Conservation (phyloP, 352 stramenopile genomes). For the Pythium apleroticum region DNA sequence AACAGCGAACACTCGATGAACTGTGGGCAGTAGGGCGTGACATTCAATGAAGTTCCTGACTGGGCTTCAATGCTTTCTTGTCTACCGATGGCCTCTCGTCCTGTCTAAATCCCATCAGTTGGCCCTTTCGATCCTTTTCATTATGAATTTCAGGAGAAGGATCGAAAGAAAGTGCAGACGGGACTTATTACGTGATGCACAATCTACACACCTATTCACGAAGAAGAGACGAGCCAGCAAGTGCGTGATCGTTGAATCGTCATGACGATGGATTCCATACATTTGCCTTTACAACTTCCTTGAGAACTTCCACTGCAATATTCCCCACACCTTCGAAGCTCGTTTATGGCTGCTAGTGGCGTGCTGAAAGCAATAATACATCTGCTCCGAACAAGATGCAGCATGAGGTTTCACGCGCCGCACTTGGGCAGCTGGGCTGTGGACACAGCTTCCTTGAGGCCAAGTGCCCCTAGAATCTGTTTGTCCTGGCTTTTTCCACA, state of each 20-base stretch:
- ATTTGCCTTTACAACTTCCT: neutral
- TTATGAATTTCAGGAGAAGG: neutral
- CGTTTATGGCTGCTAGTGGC: too few species aligned
- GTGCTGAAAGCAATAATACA: too few species aligned
- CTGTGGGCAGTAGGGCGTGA: neutral
- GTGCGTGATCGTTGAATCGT: neutral
- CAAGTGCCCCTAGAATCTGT: conserved; percentile 5
- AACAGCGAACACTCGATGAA: conserved; percentile 12
- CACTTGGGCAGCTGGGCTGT: neutral
- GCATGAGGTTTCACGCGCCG: too few species aligned
- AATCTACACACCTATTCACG: conserved; percentile 10
- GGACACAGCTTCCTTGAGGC: neutral
- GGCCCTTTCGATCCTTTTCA: neutral
- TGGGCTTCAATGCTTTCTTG: conserved; percentile 22
- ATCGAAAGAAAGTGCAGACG: conserved; percentile 23
- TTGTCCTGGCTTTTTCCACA: neutral
- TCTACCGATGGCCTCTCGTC: conserved; percentile 18
- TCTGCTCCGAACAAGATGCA: too few species aligned
- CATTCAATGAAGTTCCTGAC: conserved; percentile 26
- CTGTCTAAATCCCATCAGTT: conserved; percentile 22
- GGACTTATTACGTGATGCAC: neutral
- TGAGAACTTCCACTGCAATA: too few species aligned
- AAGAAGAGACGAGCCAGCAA: conserved; percentile 21
- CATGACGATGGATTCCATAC: neutral
- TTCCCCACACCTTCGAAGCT: too few species aligned